Evolutionary conservation across 169 alveolate genomes (phyloP), one percentile per base, ranked within the genome.

Genomic region (Toxoplasma gondii): DNA sequence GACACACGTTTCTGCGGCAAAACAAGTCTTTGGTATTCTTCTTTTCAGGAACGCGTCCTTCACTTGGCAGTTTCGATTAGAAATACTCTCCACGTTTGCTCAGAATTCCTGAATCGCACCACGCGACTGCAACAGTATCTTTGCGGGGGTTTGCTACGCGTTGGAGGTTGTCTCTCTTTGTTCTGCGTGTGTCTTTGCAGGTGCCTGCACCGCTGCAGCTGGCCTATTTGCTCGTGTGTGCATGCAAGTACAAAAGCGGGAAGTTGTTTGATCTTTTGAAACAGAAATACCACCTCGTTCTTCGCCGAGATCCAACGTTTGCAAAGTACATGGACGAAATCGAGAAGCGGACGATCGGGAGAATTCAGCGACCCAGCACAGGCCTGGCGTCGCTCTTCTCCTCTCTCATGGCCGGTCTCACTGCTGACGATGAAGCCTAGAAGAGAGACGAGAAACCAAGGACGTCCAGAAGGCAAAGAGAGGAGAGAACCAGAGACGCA

Each of bases 191-290:
- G 22, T 4, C 58, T 12, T 31, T 24, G 90, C 64, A 82, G 90
- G 90, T 82, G 54, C 90, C 90, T 17, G 90, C 90, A 5, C 90
- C 90, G n/a, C 67, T 82, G 29, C 90, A 82, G 64, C 69, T 82
- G 38, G 90, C 90, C 54, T 82, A 82, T 36, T 36, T 82, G 12
- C 90, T 82, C 36, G 90, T 82, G 36, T 43, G 64, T 10, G 90
- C 90, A 16, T 82, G 90, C 90, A 82, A 82, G 90, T 38, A 9
- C 90, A 82, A 82, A 36, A 43, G 64, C 90, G 64, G 38, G 64
- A 82, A 43, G 27, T 36, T 82, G 17, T 82, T 82, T 24, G 34
- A 41, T 22, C 90, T 82, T 22, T 31, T 82, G 67, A 38, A 82
- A 67, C 90, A 82, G 67, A 82, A 41, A 31, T 82, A 82, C 67